phyloP scores from a whole-genome alignment of 164 flowering plant species.

The Vitis rupestris region DNA sequence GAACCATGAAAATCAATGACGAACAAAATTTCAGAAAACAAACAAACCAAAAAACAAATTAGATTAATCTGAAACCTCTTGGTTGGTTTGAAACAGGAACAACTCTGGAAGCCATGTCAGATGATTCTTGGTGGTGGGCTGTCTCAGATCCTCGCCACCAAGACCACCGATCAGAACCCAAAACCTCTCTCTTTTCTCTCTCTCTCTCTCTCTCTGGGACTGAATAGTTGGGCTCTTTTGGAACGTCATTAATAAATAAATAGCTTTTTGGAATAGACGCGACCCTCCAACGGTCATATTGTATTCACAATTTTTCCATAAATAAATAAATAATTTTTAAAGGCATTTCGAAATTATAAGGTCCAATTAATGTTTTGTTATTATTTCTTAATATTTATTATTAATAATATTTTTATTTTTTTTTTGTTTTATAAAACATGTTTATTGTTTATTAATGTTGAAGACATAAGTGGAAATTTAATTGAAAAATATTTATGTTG shows the following conservation, averaged over 20 bases:
- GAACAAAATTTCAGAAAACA: background rate
- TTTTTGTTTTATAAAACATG: too few species aligned
- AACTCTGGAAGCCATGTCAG: slow-evolving; percentile 37
- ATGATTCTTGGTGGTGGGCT: slow-evolving; percentile 17
- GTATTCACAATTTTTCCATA: too few species aligned
- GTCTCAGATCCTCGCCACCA: slow-evolving; percentile 51
- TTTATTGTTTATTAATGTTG: too few species aligned
- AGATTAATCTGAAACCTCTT: slow-evolving; percentile 14
- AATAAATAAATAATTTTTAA: too few species aligned
- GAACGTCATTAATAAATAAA: too few species aligned
- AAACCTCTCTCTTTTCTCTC: background rate
- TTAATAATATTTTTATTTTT: too few species aligned
- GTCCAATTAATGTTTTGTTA: too few species aligned
- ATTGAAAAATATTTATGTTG: too few species aligned
- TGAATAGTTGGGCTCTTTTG: background rate
- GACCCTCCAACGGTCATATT: slow-evolving; percentile 12
- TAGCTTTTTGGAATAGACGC: background rate
- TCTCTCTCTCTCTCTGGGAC: background rate
- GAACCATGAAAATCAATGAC: background rate
- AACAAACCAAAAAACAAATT: background rate
- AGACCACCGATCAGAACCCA: background rate
- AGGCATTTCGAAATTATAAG: too few species aligned
- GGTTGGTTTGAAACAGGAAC: slow-evolving; percentile 15
- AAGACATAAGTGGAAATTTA: too few species aligned
- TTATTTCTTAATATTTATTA: too few species aligned